A percentile compares a stretch with the other conserved stretches of the same genome.
Evolutionary conservation across 345 rosid genomes (phyloP).

Genomic region (Boechera retrofracta): DNA sequence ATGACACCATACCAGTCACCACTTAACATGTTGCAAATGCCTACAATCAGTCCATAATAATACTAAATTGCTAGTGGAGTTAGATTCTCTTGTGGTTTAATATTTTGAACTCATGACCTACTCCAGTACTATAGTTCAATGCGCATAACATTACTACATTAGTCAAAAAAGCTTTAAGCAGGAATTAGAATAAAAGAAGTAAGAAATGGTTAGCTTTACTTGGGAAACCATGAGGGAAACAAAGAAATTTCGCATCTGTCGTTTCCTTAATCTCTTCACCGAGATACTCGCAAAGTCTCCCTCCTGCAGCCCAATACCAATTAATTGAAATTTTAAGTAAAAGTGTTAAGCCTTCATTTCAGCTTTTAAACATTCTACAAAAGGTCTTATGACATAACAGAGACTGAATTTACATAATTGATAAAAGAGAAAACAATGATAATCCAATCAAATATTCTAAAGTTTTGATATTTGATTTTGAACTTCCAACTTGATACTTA

Average conservation of each 20-base stretch:
- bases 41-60: background rate
- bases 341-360: background rate
- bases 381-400: conserved; percentile 10
- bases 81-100: conserved; percentile 2
- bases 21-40: conserved; percentile 15
- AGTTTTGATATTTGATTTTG: conserved; percentile 1
- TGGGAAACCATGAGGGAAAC: conserved; percentile 96
- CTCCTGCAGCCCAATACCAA: conserved; percentile 56
- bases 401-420: conserved; percentile 6
- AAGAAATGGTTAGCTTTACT: conserved; percentile 51
- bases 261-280: conserved; percentile 86
- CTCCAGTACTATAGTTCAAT: conserved; percentile 4
- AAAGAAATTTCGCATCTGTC: conserved; percentile 91
- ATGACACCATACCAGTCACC: background rate
- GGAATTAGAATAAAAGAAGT: conserved; percentile 5
- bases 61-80: conserved; percentile 2
- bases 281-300: conserved; percentile 82
- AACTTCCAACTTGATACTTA: conserved; percentile 14
- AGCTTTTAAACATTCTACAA: conserved; percentile 5
- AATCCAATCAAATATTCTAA: background rate
- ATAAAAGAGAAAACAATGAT: background rate
- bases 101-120: conserved; percentile 18
- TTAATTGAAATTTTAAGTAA: conserved; percentile 18
- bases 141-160: conserved; percentile 5
- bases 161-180: conserved; percentile 15